Conservation (phyloP, 1,139 yeast genomes). For the Taphrina populina region DNA sequence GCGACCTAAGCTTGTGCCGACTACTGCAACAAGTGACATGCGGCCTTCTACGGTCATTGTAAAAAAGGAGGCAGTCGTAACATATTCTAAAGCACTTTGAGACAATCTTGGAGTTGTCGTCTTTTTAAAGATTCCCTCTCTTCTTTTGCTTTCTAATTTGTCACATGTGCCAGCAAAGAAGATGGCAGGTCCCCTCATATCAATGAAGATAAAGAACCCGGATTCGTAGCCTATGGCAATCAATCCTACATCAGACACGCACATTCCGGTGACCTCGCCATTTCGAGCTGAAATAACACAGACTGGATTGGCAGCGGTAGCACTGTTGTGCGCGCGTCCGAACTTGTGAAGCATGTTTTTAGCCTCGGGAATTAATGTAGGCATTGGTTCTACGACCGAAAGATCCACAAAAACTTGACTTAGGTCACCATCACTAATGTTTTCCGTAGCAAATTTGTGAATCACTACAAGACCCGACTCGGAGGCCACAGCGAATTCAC, state of each 20-base stretch:
- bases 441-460: constrained; percentile 56
- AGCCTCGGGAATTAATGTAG: constrained; percentile 11
- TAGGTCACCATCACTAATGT: neutral
- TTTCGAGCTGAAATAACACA: constrained; percentile 16
- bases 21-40: constrained; percentile 60
- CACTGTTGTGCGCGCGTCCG: neutral
- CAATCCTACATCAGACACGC: constrained; percentile 19
- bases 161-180: constrained; percentile 55
- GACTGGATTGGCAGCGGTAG: constrained; percentile 38
- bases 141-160: constrained; percentile 28
- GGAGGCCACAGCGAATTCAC: constrained; percentile 72
- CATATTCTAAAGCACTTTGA: constrained; percentile 45
- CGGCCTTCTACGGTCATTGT: constrained; percentile 46
- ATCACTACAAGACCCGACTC: constrained; percentile 72
- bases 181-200: constrained; percentile 80
- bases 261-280: constrained; percentile 15
- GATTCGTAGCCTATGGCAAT: constrained; percentile 73
- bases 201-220: constrained; percentile 74
- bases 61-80: constrained; percentile 9
- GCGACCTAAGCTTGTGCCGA: constrained; percentile 81
- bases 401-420: constrained; percentile 5
- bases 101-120: constrained; percentile 70
- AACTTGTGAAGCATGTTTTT: constrained; percentile 11
- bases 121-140: constrained; percentile 39
- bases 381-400: constrained; percentile 24